phyloP scores from a whole-genome alignment of 257 asterid genomes.

The Solanum medicagineum region DNA sequence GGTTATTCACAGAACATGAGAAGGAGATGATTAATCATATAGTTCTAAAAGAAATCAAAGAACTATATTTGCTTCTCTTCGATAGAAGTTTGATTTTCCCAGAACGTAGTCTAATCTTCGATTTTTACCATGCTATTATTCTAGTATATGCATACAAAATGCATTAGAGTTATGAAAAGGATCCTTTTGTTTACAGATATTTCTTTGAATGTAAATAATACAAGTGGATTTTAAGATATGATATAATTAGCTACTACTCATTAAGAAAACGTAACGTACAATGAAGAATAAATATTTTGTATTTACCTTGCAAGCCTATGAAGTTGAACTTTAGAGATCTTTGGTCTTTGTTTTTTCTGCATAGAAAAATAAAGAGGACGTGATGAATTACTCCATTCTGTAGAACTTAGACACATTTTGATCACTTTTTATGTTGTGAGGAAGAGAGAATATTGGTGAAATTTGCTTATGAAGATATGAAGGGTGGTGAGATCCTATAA shows the following conservation, averaged over 20 bases:
- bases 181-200: no score
- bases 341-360: constrained; percentile 13
- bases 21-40: no score
- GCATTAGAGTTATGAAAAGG: no score
- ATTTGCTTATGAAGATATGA: neutral
- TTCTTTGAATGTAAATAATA: no score
- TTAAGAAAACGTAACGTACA: neutral
- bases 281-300: neutral
- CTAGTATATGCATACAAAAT: no score
- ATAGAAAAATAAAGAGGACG: neutral
- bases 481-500: constrained; percentile 5
- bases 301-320: constrained; percentile 17
- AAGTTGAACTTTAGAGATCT: constrained; percentile 9
- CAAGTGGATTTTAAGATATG: neutral
- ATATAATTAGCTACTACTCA: neutral
- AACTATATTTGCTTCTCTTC: no score
- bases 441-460: neutral
- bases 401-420: constrained; percentile 8
- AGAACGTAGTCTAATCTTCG: no score
- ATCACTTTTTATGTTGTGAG: neutral
- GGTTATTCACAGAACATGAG: no score
- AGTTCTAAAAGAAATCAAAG: no score
- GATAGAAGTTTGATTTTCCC: no score
- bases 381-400: constrained; percentile 1
- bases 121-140: no score